Evolutionary conservation across 129 eudicot species (phyloP).

Genomic region (Flaveria linearis): DNA sequence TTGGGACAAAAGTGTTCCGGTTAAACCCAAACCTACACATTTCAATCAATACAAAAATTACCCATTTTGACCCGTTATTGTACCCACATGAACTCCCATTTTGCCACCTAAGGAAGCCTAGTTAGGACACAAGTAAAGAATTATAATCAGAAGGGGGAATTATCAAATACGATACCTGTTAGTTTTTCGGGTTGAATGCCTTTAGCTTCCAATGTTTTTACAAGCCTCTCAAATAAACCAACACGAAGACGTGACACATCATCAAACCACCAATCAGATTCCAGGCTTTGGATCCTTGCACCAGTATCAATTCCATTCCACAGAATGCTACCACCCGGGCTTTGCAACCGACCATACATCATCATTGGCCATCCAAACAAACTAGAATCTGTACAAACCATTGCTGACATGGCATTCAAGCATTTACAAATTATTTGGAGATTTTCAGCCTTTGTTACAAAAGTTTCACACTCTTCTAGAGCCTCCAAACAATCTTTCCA

Average conservation of each 20-base stretch:
- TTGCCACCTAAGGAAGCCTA: not conserved
- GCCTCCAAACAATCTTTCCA: constrained; percentile 85
- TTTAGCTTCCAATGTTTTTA: constrained; percentile 62
- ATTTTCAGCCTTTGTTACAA: constrained; percentile 50
- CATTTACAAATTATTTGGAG: constrained; percentile 62
- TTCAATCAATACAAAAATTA: not conserved
- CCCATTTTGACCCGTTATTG: not conserved
- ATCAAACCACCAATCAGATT: constrained; percentile 95
- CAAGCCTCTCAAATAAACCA: constrained; percentile 58
- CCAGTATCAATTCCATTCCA: constrained; percentile 97
- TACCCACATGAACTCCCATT: not conserved
- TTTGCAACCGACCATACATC: constrained; percentile 87
- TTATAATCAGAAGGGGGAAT: not conserved
- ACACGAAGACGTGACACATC: constrained; percentile 66
- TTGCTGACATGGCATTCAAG: constrained; percentile 57
- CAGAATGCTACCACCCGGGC: constrained; percentile 92
- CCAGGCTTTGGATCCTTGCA: constrained; percentile 63
- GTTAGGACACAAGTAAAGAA: not conserved
- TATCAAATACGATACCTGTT: constrained; percentile 31
- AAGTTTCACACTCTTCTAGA: constrained; percentile 60
- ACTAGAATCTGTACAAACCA: constrained; percentile 77
- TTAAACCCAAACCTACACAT: not conserved
- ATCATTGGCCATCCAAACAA: constrained; percentile 95
- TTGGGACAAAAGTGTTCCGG: not conserved
- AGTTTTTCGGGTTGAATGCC: constrained; percentile 70